Percentiles rank a stretch among this genome's conserved stretches.
These are phyloP conservation scores for Euphorbia tirucalli DNA, from an alignment of 345 rosid species.

Conservation along the genomic window DNA sequence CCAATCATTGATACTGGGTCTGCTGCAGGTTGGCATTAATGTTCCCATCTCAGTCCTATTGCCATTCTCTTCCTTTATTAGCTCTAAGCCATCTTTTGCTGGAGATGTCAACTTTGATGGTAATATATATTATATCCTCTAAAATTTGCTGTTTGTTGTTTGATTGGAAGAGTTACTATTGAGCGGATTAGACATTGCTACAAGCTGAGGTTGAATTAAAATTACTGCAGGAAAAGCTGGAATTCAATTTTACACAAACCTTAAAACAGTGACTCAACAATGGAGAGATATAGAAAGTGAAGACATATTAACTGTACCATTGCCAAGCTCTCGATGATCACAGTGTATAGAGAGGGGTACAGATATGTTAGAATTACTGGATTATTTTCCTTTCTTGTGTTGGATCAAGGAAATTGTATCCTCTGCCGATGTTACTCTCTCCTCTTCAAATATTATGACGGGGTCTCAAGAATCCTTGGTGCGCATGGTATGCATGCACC, in stretches of 20 bases:
- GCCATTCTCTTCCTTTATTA: constrained; percentile 41
- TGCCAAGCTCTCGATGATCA: constrained; percentile 21
- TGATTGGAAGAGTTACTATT: neutral
- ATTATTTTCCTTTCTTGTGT: neutral
- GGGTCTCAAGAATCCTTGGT: neutral
- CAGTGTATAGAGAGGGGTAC: neutral
- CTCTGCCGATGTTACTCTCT: neutral
- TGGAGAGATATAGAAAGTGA: constrained; percentile 40
- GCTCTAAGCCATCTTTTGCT: constrained; percentile 45
- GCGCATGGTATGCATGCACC: neutral
- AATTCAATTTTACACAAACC: constrained; percentile 51
- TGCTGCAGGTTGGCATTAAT: constrained; percentile 55
- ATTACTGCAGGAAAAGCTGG: constrained; percentile 49
- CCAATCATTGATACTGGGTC: neutral
- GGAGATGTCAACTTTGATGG: constrained; percentile 55
- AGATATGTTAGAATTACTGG: neutral
- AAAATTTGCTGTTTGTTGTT: neutral
- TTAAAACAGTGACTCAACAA: constrained; percentile 53
- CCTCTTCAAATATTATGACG: neutral
- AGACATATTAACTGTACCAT: constrained; percentile 13
- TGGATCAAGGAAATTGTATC: neutral
- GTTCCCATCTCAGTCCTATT: constrained; percentile 43
- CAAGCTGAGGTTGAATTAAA: neutral
- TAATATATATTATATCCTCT: constrained; percentile 14
- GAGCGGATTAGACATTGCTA: neutral